Evolutionary conservation across 306 rosid species (phyloP), one percentile per base, ranked within the genome.

Genomic region (Acacia melanoxylon): DNA sequence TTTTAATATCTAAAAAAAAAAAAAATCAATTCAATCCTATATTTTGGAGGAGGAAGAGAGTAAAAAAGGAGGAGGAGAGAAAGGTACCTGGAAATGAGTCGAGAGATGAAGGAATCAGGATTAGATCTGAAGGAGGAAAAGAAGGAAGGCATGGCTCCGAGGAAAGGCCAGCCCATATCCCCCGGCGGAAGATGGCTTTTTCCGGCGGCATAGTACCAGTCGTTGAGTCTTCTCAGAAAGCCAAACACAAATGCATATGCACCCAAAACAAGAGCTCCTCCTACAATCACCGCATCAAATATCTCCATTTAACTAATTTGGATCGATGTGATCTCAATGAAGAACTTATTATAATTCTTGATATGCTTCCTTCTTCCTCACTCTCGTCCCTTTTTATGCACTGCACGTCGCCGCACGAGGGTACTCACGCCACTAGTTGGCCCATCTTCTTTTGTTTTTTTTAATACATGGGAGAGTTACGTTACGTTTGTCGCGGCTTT

Each of bases 101-200:
- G 6, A 67, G 41, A 16, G 80, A 84, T 54, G 78, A 87, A 79
- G 83, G 83, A 87, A 75, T 87, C 90, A 54, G 90, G 88, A 22
- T 87, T 72, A 75, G 88, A 84, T 4, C 78, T 84, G 85, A 84
- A 82, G 33, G 88, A 74, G 77, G 44, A 82, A 68, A 82, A 58
- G 85, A 87, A 87, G 29, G 81, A 15, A 44, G 15, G 78, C 82
- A 87, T 79, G 80, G 80, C 76, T 42, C 90, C 90, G 0, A 87
- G 62, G 52, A 87, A 67, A 44, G 90, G 90, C 86, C 88, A 87
- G 59, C 90, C 90, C 78, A 87, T 5, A 56, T 82, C 72, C 65
- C 90, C 90, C 0, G 88, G 88, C 40, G 90, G 90, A 20, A 87
- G 84, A 82, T 72, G 78, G 17, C 76, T 17, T 13, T 80, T 77